Base-by-base conservation (phyloP, 495 filamentous ascomycete genomes). In the Parathielavia hyrcaniae region DNA sequence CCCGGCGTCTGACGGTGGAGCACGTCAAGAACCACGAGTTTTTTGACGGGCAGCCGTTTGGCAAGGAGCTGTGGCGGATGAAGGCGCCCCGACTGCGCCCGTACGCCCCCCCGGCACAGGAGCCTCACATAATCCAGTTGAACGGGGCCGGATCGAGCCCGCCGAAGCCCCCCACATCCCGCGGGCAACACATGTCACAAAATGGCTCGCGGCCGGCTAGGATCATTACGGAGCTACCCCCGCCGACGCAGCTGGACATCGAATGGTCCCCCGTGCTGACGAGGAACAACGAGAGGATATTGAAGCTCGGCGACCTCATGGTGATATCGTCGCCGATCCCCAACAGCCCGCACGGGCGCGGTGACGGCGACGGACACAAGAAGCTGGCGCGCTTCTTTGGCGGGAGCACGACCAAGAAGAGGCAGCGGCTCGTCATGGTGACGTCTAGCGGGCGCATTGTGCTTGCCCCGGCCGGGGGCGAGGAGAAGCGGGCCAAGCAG, bases 241-340 rank as follows among this genome's bases (percentile, higher is more conserved):
- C 95, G 34, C 95, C 95, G 11, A 95, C 87, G 56, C 95, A 99
- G 69, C 78, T 99, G 16, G 95, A 99, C 71, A 96, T 99, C 57
- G 95, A 97, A 72, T 99, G 95, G 95, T 97, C 92, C 2, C 95
- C 95, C 10, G 95, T 99, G 4, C 73, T 99, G 53, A 96, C 88
- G 34, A 86, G 83, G 55, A 83, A 81, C 56, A 96, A 97, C 65
- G 95, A 99, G 74, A 80, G 95, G 49, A 99, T 99, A 55, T 69
- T 99, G 58, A 96, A 95, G 67, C 78, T 99, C 23, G 95, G 95
- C 4, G 95, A 97, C 64, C 72, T 95, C 52, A 79, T 89, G 64
- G 90, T 97, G 11, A 75, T 86, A 60, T 86, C 89, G 4, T 81
- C 88, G 4, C 88, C 90, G 74, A 67, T 84, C 77, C 86, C 88